Percentiles rank a stretch among this genome's conserved stretches.
Conservation (phyloP, 352 stramenopile genomes). For the Thraustochytrium striatum region DNA sequence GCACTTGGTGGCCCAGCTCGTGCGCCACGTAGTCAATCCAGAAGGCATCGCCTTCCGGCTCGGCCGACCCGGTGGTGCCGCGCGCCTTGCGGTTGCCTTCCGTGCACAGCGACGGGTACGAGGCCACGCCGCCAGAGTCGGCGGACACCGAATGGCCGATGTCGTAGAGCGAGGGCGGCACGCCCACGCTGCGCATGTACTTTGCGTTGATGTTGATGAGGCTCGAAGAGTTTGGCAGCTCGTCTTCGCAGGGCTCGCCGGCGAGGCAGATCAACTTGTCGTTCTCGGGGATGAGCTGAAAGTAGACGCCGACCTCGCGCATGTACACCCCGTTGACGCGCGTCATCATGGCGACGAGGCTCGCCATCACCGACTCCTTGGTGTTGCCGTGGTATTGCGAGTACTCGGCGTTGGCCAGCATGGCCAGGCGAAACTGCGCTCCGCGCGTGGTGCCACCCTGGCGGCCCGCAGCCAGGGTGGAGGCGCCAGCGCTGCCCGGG, state of each 20-base stretch:
- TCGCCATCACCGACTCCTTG: background rate
- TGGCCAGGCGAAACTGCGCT: background rate
- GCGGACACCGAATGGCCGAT: constrained; percentile 36
- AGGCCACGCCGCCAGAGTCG: constrained; percentile 3
- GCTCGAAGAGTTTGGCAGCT: constrained; percentile 6
- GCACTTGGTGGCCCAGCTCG: constrained; percentile 44
- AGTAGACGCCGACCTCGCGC: constrained; percentile 45
- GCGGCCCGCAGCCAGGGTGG: too few relatives aligned
- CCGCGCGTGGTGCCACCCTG: background rate
- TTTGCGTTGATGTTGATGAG: constrained; percentile 17
- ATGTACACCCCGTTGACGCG: constrained; percentile 46
- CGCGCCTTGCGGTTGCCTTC: background rate
- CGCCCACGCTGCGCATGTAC: background rate
- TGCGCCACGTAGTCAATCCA: constrained; percentile 34
- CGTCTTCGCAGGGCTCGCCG: background rate
- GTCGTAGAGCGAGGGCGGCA: constrained; percentile 20
- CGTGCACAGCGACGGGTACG: background rate
- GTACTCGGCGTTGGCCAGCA: constrained; percentile 41
- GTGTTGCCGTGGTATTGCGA: constrained; percentile 16
- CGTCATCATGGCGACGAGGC: constrained; percentile 3
- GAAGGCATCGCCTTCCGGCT: constrained; percentile 16
- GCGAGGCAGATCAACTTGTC: constrained; percentile 48
- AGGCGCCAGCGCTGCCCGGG: too few relatives aligned
- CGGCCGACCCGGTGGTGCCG: constrained; percentile 16
- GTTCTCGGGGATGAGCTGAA: constrained; percentile 47